phyloP scores from a whole-genome alignment of 164 flowering plant species.

The Liriodendron chinense region DNA sequence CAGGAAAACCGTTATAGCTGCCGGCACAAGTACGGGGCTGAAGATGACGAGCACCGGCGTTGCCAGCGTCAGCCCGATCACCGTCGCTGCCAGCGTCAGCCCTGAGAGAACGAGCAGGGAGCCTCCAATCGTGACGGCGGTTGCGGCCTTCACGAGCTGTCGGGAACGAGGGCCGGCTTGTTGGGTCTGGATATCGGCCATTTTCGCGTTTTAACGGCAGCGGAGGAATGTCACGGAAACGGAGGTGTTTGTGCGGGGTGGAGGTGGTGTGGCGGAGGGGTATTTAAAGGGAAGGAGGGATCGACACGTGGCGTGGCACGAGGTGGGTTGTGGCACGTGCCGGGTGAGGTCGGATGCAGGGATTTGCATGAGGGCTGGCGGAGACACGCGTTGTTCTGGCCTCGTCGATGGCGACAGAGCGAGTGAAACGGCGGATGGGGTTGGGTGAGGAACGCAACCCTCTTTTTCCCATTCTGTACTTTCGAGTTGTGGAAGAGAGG shows the following conservation, averaged over 20 bases:
- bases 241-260: background rate
- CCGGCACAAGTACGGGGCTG: slow-evolving; percentile 47
- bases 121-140: slow-evolving; percentile 45
- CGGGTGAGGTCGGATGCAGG: background rate
- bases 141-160: slow-evolving; percentile 44
- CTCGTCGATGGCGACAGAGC: background rate
- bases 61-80: slow-evolving; percentile 35
- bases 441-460: background rate
- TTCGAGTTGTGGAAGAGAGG: too few species aligned
- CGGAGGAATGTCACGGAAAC: background rate
- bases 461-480: too few species aligned
- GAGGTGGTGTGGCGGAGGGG: background rate
- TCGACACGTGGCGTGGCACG: slow-evolving; percentile 1
- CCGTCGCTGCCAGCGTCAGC: slow-evolving; percentile 42
- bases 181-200: slow-evolving; percentile 1
- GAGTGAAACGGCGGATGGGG: background rate
- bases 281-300: background rate
- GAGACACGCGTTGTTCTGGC: background rate
- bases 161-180: slow-evolving; percentile 11
- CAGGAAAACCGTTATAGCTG: slow-evolving; percentile 32
- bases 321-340: slow-evolving; percentile 1
- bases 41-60: slow-evolving; percentile 29
- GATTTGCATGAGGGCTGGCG: slow-evolving; percentile 3
- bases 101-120: slow-evolving; percentile 45
- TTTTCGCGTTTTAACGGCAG: background rate